Base-by-base conservation (phyloP, 345 rosid genomes). In the Melastoma malabathricum region DNA sequence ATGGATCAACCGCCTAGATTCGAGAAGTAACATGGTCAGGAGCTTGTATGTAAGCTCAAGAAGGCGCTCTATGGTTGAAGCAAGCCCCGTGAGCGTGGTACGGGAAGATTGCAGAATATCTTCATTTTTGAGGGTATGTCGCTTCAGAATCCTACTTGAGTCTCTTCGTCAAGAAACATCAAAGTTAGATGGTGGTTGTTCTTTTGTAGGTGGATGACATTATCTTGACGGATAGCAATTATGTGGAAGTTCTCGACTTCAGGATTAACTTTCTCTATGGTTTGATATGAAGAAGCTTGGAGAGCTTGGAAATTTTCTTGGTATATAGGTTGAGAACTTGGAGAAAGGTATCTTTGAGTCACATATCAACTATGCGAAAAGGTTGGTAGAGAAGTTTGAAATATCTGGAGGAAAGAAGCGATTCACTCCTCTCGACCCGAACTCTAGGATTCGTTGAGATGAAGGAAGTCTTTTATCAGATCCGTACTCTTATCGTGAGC, bases 201-300 rank as follows among this genome's bases (percentile, higher is more conserved):
- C 55, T 25, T 5, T 15, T 52, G 25, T 52, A 52, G 2, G 44
- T 52, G 22, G 52, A 49, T 18, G 23, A 49, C 27, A 49, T 16
- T 6, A 49, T 49, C 7, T 15, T 49, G 7, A 52, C 16, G 1
- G n/a, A 8, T 4, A 52, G n/a, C 13, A 25, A 52, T 31, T 13
- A 52, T 31, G 13, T 3, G 13, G 44, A 52, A 27, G 34, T 52
- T n/a, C n/a, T 25, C 43, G 43, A 13, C 55, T 52, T 31, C n/a
- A 25, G 34, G 17, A 12, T 5, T 5, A 52, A 15, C 19, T 52
- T 23, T 52, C 15, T 8, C 10, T 23, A 15, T 5, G 55, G 5
- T 52, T 31, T 52, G 55, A 52, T 10, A 52, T 52, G 55, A 52
- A 52, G 55, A 52, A 52, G 20, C n/a, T 52, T 5, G 55, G 43